Percentiles rank a stretch among this genome's conserved stretches.
Evolutionary conservation across 495 filamentous ascomycete species (phyloP).

Genomic region (Neurospora sp.): DNA sequence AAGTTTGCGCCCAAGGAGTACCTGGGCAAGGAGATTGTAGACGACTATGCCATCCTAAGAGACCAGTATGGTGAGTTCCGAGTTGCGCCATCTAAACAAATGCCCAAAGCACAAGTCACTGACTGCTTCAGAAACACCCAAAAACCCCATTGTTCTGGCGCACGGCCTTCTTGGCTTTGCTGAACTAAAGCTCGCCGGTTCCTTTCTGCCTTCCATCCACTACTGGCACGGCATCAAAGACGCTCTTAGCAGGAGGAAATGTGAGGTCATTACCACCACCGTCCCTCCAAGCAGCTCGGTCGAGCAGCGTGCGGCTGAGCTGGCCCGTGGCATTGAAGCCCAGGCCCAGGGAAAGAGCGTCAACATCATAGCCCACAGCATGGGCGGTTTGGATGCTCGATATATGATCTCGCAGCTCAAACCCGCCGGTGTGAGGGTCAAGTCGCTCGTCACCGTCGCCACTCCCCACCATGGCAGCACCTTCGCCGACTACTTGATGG

Average conservation of each 20-base stretch:
- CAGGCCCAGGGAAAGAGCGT: conserved; percentile 64
- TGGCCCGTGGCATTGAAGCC: conserved; percentile 52
- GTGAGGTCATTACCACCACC: conserved; percentile 70
- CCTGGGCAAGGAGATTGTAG: conserved; percentile 57
- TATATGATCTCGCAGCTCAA: conserved; percentile 82
- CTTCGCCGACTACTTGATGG: conserved; percentile 76
- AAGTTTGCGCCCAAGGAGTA: conserved; percentile 40
- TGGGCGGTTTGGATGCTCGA: conserved; percentile 76
- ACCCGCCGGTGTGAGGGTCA: conserved; percentile 55
- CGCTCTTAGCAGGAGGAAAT: conserved; percentile 57
- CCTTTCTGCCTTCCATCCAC: conserved; percentile 61
- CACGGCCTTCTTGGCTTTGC: conserved; percentile 91
- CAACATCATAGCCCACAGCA: conserved; percentile 76
- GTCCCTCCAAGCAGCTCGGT: conserved; percentile 76
- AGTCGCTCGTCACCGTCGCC: conserved; percentile 77
- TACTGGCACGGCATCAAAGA: conserved; percentile 92
- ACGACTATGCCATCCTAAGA: conserved; percentile 66
- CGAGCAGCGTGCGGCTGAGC: conserved; percentile 59
- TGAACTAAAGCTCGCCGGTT: conserved; percentile 63
- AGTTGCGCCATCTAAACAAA: neutral
- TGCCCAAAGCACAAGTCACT: conserved; percentile 1
- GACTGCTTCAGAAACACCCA: conserved; percentile 41
- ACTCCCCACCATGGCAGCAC: conserved; percentile 78
- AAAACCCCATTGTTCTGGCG: conserved; percentile 69
- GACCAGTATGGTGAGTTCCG: conserved; percentile 53